Evolutionary conservation across 2,329 filamentous ascomycete genomes (phyloP).

Genomic region (Pseudopyricularia cyperi): DNA sequence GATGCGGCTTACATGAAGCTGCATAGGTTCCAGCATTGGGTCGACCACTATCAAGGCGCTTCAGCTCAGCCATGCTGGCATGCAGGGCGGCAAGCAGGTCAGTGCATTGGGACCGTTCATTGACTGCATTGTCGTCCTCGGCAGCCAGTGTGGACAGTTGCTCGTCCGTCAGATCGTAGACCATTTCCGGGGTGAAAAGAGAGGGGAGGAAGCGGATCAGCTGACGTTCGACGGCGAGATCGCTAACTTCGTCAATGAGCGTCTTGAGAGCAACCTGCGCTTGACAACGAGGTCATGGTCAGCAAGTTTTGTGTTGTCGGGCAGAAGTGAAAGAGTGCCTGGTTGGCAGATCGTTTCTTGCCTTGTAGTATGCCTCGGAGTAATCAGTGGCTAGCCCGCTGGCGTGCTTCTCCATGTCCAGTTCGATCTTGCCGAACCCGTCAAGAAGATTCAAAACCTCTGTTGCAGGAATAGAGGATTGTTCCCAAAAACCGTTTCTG

Average conservation of each 20-base stretch:
- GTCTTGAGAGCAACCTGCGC: slow-evolving; percentile 13
- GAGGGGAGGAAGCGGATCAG: slow-evolving; percentile 10
- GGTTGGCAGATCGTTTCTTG: background rate
- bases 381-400: slow-evolving; percentile 23
- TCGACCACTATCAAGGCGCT: slow-evolving; percentile 5
- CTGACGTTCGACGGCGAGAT: slow-evolving; percentile 12
- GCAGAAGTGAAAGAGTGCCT: no score
- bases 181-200: slow-evolving; percentile 10
- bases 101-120: slow-evolving; percentile 8
- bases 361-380: slow-evolving; percentile 33
- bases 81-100: slow-evolving; percentile 14
- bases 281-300: no score
- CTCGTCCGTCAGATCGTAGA: slow-evolving; percentile 9
- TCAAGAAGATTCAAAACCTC: background rate
- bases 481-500: background rate
- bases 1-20: background rate
- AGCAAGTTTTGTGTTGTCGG: no score
- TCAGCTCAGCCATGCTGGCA: slow-evolving; percentile 5
- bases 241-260: slow-evolving; percentile 13
- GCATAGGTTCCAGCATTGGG: background rate
- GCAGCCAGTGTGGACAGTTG: slow-evolving; percentile 8
- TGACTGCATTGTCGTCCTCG: slow-evolving; percentile 8
- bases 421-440: slow-evolving; percentile 8
- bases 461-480: background rate
- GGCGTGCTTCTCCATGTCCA: slow-evolving; percentile 22